phyloP scores from a whole-genome alignment of 352 stramenopile species.

The Globisporangium paddicum region DNA sequence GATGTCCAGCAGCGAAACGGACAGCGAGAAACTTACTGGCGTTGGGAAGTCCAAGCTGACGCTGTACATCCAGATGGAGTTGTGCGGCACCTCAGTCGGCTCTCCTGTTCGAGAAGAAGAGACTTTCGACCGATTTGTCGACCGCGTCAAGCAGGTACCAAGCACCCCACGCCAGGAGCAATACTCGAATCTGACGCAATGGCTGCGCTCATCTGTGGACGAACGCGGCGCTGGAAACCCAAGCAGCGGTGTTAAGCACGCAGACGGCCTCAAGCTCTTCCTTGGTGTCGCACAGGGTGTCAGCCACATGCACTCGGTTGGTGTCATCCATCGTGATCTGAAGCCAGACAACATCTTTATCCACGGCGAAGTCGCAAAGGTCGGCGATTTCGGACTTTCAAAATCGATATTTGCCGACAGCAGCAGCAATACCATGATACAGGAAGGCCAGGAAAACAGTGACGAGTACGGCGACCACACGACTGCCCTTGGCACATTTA shows the following conservation, averaged over 20 bases:
- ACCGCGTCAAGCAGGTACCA: conserved; percentile 25
- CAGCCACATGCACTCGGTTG: conserved; percentile 68
- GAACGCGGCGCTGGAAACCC: conserved; percentile 20
- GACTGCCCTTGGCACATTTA: conserved; percentile 76
- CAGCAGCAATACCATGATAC: conserved; percentile 8
- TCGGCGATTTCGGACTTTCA: conserved; percentile 66
- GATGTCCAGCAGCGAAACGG: conserved; percentile 2
- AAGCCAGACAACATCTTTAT: conserved; percentile 78
- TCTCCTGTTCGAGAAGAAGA: conserved; percentile 21
- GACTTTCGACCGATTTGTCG: conserved; percentile 40
- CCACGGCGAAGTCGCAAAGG: conserved; percentile 53
- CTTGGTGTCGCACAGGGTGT: conserved; percentile 60
- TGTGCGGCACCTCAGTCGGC: conserved; percentile 32
- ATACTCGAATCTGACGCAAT: conserved; percentile 60
- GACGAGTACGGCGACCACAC: conserved; percentile 55
- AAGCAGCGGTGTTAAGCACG: conserved; percentile 30
- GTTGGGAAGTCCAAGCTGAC: conserved; percentile 38
- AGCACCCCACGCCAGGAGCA: conserved; percentile 17
- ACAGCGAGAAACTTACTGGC: conserved; percentile 8
- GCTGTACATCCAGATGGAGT: conserved; percentile 80
- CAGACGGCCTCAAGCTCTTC: conserved; percentile 61
- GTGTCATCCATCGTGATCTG: conserved; percentile 70
- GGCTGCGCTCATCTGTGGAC: conserved; percentile 63
- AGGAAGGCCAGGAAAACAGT: conserved; percentile 21
- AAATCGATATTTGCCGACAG: conserved; percentile 41